Evolutionary conservation across 805 yeast genomes (phyloP), one percentile per base, ranked within the genome.

Genomic region (Candida ponderosae): DNA sequence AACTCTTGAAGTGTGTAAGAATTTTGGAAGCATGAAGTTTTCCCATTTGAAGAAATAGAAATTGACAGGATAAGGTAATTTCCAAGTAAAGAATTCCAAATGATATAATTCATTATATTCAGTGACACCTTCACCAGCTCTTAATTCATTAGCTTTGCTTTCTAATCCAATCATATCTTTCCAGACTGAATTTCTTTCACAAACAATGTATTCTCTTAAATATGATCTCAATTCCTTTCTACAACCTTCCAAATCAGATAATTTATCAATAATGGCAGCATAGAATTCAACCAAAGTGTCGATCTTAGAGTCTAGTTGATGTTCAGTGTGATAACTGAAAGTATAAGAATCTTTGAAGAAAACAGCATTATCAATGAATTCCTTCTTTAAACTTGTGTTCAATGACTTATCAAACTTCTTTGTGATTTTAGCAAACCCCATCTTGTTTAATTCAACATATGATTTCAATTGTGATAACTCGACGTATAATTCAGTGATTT

Each of bases 151-250:
- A 2, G 89, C 68, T 50, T 84, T 84, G 47, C 96, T 73, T 56
- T 89, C 96, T 49, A 89, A 61, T 18, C 93, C 90, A 55, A 90
- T 81, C 81, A 90, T 80, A 59, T 90, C 97, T 55, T 93, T 80
- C 98, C 98, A 90, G 21, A 90, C 97, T 0, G 97, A 90, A 57
- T 88, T 88, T 58, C 98, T 74, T 62, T 90, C 97, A 94, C 96
- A 90, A 16, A 89, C 96, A 27, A 90, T 84, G 57, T 90, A 95
- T 51, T 90, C 98, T 45, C 97, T 70, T 45, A 90, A 62, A 62
- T 76, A 72, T 41, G 74, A 52, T 37, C 70, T 61, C 31, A 78
- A 59, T 58, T 69, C 76, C 4, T 68, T 57, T 45, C 62, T 70
- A 26, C 78, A 76, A 9, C 60, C 49, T 21, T 66, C 73, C 14